A percentile compares a stretch with the other conserved stretches of the same genome.
phyloP scores from a whole-genome alignment of 768 basidiomycete species.

The Lentinus brumalis region DNA sequence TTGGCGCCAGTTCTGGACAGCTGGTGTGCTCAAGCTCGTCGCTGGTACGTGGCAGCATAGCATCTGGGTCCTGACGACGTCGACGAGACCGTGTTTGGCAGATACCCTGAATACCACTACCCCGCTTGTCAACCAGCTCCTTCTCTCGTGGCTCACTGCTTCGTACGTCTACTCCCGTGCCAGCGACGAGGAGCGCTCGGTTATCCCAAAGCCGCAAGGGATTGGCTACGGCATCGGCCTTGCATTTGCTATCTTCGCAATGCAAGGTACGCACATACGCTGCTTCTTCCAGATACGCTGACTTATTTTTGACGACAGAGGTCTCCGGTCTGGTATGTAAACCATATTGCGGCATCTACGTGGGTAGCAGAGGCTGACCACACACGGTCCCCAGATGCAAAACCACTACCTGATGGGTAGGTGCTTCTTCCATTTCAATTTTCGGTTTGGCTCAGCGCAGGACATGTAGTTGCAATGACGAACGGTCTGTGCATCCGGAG shows the following conservation, averaged over 20 bases:
- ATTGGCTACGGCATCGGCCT: constrained; percentile 66
- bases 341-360: no score
- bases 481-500: no score
- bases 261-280: constrained; percentile 49
- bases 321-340: no score
- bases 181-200: constrained; percentile 39
- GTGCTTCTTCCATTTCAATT: no score
- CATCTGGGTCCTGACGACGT: not conserved
- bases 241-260: constrained; percentile 56
- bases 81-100: constrained; percentile 1
- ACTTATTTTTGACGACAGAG: no score
- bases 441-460: no score
- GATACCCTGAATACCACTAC: constrained; percentile 55
- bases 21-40: no score
- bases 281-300: not conserved
- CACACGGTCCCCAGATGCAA: no score
- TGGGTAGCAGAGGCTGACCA: no score
- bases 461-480: no score
- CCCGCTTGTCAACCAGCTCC: constrained; percentile 57
- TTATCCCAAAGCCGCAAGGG: constrained; percentile 43
- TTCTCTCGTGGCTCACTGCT: constrained; percentile 59
- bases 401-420: no score
- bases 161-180: constrained; percentile 46
- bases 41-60: constrained; percentile 26
- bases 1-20: no score